Conservation (phyloP, 2,329 filamentous ascomycete species). For the Trichoderma sp. region DNA sequence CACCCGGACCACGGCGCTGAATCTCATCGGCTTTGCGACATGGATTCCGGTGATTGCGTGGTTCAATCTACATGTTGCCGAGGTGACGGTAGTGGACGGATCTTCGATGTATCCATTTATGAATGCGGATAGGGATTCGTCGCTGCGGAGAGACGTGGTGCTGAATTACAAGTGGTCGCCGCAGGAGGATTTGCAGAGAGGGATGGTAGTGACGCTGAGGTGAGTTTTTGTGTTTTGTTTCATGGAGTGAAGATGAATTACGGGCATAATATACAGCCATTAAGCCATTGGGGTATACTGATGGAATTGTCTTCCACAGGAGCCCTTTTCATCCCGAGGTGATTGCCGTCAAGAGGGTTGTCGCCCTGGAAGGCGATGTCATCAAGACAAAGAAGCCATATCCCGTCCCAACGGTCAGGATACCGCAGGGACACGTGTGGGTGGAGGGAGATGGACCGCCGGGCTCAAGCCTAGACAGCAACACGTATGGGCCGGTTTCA, state of each 20-base stretch:
- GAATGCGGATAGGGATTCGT: slow-evolving; percentile 62
- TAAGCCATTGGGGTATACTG: not conserved
- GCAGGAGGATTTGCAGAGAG: slow-evolving; percentile 57
- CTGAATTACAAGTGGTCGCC: slow-evolving; percentile 58
- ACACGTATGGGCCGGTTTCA: slow-evolving; percentile 82
- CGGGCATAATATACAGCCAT: not conserved
- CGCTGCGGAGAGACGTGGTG: slow-evolving; percentile 52
- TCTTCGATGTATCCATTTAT: slow-evolving; percentile 75
- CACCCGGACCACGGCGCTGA: slow-evolving; percentile 39
- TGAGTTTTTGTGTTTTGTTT: slow-evolving; percentile 34
- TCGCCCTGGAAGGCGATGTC: slow-evolving; percentile 76
- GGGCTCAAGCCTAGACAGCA: slow-evolving; percentile 74
- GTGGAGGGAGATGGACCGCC: slow-evolving; percentile 83
- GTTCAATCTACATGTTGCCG: slow-evolving; percentile 59
- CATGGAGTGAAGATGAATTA: not conserved
- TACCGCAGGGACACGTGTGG: slow-evolving; percentile 88
- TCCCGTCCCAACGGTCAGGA: slow-evolving; percentile 52
- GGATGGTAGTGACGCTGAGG: slow-evolving; percentile 73
- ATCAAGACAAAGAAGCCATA: slow-evolving; percentile 64
- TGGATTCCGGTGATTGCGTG: slow-evolving; percentile 62
- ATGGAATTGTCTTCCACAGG: slow-evolving; percentile 38
- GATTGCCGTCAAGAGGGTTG: slow-evolving; percentile 74
- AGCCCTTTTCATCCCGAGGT: slow-evolving; percentile 68
- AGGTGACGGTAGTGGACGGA: slow-evolving; percentile 56
- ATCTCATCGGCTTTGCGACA: slow-evolving; percentile 52